Percentiles rank a stretch among this genome's conserved stretches.
phyloP scores from a whole-genome alignment of 805 yeast species.

The Wickerhamiella alocasiicola region DNA sequence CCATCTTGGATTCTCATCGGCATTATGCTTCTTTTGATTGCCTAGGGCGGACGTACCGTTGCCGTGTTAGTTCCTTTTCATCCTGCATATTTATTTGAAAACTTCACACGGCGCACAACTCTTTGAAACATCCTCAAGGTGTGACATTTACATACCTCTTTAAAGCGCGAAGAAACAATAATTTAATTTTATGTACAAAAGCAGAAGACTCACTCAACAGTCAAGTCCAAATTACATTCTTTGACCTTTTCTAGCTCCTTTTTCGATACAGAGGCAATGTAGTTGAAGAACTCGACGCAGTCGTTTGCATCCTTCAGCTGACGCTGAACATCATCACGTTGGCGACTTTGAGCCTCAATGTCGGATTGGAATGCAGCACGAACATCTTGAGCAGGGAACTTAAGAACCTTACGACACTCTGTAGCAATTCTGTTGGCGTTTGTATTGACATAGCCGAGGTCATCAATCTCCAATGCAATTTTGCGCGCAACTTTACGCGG shows the following conservation, averaged over 20 bases:
- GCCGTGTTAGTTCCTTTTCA: too few species aligned
- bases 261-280: constrained; percentile 27
- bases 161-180: not conserved
- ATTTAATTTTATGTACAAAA: not conserved
- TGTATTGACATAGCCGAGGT: constrained; percentile 61
- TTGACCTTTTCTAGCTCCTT: constrained; percentile 7
- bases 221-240: constrained; percentile 1
- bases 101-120: too few species aligned
- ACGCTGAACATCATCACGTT: constrained; percentile 43
- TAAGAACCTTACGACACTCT: constrained; percentile 72
- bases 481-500: constrained; percentile 72
- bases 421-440: constrained; percentile 69
- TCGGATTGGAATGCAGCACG: constrained; percentile 52
- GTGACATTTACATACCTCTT: not conserved
- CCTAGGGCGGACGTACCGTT: too few species aligned
- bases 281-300: constrained; percentile 43
- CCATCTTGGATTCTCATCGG: not conserved
- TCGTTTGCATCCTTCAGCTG: constrained; percentile 44
- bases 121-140: too few species aligned
- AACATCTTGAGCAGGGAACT: constrained; percentile 73
- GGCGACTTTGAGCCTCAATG: constrained; percentile 47
- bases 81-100: too few species aligned
- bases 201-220: not conserved
- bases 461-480: constrained; percentile 47
- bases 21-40: not conserved